Percentiles rank a stretch among this genome's conserved stretches.
phyloP scores from a whole-genome alignment of 441 rosid genomes.

The Gossypium lobatum region DNA sequence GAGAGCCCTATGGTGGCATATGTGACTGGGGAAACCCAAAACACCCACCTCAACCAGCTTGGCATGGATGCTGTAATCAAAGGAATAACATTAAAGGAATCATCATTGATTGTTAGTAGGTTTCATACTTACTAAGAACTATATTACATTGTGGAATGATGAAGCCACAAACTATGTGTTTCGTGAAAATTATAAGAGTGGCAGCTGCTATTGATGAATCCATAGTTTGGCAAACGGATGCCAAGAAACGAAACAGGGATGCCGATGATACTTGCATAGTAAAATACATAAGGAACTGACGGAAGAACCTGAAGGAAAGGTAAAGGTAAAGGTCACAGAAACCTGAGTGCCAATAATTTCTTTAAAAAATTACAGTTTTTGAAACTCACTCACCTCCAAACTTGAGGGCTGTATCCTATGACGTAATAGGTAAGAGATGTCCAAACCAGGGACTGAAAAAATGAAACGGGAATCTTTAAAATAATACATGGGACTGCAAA shows the following conservation, averaged over 20 bases:
- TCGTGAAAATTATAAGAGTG: slow-evolving; percentile 29
- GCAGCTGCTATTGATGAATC: slow-evolving; percentile 35
- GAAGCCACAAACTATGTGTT: slow-evolving; percentile 41
- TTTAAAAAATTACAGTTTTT: background rate
- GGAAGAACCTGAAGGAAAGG: slow-evolving; percentile 40
- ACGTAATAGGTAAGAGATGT: slow-evolving; percentile 44
- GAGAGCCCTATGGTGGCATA: slow-evolving; percentile 45
- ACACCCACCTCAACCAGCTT: slow-evolving; percentile 48
- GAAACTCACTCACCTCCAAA: slow-evolving; percentile 36
- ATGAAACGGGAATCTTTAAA: slow-evolving; percentile 41
- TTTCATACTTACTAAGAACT: background rate
- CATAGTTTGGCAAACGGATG: slow-evolving; percentile 41
- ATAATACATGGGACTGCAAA: slow-evolving; percentile 43
- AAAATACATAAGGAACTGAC: slow-evolving; percentile 44
- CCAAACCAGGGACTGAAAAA: slow-evolving; percentile 39
- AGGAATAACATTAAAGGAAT: background rate
- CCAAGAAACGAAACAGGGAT: slow-evolving; percentile 46
- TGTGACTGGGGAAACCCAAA: slow-evolving; percentile 40
- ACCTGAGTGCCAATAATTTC: background rate
- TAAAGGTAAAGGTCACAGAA: background rate
- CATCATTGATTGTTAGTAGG: background rate
- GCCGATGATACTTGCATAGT: slow-evolving; percentile 36
- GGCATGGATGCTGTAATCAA: slow-evolving; percentile 45
- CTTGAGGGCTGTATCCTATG: slow-evolving; percentile 45
- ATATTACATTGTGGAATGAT: slow-evolving; percentile 38